Percentiles rank a stretch among this genome's conserved stretches.
phyloP scores from a whole-genome alignment of 176 grass and related monocot genomes.

The Stipa capillata region DNA sequence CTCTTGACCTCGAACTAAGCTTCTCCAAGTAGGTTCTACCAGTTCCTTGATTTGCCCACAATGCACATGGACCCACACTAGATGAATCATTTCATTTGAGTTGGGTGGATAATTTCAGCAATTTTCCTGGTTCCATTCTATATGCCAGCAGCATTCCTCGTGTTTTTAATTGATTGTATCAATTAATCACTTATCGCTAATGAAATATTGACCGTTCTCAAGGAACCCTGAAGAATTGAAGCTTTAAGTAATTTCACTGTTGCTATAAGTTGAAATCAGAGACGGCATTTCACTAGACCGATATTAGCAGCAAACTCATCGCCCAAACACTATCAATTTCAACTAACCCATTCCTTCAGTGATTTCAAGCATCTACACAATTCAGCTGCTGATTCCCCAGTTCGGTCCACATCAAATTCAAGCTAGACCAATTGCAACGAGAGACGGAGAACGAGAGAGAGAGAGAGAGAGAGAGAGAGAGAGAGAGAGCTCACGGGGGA shows the following conservation, averaged over 20 bases:
- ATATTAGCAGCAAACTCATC: background rate
- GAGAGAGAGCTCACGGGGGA: constrained; percentile 46
- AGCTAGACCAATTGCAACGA: background rate
- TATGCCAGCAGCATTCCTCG: background rate
- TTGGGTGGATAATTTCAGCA: background rate
- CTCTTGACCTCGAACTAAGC: constrained; percentile 3
- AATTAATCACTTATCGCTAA: background rate
- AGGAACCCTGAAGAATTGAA: background rate
- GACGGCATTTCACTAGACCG: background rate
- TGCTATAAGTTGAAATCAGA: background rate
- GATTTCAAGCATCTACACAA: background rate
- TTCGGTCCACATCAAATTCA: background rate
- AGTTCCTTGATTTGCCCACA: background rate
- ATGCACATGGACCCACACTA: background rate
- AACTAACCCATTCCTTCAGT: background rate
- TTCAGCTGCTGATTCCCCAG: background rate
- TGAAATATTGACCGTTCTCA: background rate
- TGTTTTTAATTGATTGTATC: background rate
- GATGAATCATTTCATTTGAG: background rate
- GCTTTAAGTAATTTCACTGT: background rate
- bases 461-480: background rate
- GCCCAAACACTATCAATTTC: background rate
- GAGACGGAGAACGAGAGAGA: background rate
- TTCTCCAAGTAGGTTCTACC: background rate
- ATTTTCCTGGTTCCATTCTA: background rate